A percentile compares a stretch with the other conserved stretches of the same genome.
These are phyloP conservation scores for Collybiopsis confluens DNA, from an alignment of 768 basidiomycete species.

Conservation along the genomic window DNA sequence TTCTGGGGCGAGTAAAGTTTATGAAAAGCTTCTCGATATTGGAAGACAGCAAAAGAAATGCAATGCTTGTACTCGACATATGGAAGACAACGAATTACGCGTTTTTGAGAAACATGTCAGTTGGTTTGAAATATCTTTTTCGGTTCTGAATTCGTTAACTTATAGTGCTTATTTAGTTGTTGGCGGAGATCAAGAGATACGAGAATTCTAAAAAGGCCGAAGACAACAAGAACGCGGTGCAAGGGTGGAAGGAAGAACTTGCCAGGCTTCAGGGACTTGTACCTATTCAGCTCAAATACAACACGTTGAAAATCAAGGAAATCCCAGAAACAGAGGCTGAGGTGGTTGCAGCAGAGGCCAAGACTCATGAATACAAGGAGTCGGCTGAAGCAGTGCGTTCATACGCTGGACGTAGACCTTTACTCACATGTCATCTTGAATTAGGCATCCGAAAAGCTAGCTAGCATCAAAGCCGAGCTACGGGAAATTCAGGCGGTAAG, in stretches of 20 bases:
- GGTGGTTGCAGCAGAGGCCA: conserved; percentile 51
- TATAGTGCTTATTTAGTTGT: conserved; percentile 41
- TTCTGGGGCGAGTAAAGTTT: conserved; percentile 33
- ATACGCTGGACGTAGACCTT: not conserved
- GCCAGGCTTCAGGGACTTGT: conserved; percentile 52
- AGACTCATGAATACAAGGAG: conserved; percentile 40
- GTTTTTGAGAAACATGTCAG: conserved; percentile 73
- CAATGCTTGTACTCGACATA: conserved; percentile 66
- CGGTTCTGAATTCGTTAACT: conserved; percentile 1
- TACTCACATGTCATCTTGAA: conserved; percentile 1
- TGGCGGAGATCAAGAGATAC: conserved; percentile 59
- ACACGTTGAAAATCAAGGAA: conserved; percentile 55
- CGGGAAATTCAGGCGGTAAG: conserved; percentile 59
- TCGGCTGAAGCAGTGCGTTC: not conserved
- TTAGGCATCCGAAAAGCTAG: conserved; percentile 50
- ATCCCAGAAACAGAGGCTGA: conserved; percentile 63
- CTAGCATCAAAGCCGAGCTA: conserved; percentile 50
- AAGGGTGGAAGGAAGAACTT: conserved; percentile 62
- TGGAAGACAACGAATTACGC: conserved; percentile 46
- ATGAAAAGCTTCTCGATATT: conserved; percentile 46
- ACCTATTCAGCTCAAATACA: conserved; percentile 49
- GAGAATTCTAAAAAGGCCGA: conserved; percentile 50
- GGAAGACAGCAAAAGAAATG: conserved; percentile 70
- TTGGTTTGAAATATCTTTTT: conserved; percentile 10
- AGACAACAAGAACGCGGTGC: conserved; percentile 40